These are phyloP conservation scores for Neurospora sp. DNA, from an alignment of 495 filamentous ascomycete genomes.

Conservation along the genomic window DNA sequence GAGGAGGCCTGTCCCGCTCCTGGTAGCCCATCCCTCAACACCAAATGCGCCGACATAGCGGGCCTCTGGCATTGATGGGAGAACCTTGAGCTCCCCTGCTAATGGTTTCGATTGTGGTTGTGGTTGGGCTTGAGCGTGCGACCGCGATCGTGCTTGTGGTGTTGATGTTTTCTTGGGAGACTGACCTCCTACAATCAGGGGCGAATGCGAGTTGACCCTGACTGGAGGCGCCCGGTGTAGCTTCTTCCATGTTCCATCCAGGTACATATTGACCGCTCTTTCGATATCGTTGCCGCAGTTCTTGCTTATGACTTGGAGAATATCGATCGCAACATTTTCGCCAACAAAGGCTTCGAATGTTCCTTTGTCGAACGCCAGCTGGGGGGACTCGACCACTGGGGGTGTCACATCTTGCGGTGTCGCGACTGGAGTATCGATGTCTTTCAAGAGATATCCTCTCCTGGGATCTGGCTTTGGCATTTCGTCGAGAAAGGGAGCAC, in stretches of 20 bases:
- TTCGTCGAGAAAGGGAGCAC: constrained; percentile 13
- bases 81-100: neutral
- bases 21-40: constrained; percentile 85
- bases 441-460: neutral
- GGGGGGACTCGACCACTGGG: neutral
- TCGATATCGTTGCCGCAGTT: constrained; percentile 54
- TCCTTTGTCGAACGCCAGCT: constrained; percentile 49
- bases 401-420: neutral
- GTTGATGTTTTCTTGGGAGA: neutral
- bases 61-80: constrained; percentile 40
- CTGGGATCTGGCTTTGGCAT: constrained; percentile 3
- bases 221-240: constrained; percentile 15
- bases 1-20: constrained; percentile 62
- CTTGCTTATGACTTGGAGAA: constrained; percentile 41
- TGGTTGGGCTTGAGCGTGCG: neutral
- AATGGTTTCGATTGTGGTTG: neutral
- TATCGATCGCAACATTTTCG: constrained; percentile 43
- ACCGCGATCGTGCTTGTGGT: constrained; percentile 1
- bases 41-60: constrained; percentile 91
- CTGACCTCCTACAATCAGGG: neutral
- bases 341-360: constrained; percentile 65
- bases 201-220: neutral
- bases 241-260: constrained; percentile 85
- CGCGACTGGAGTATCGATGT: neutral
- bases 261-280: constrained; percentile 72